These are phyloP conservation scores for Colletotrichum sp. DNA, from an alignment of 2,329 filamentous ascomycete species.

Conservation along the genomic window DNA sequence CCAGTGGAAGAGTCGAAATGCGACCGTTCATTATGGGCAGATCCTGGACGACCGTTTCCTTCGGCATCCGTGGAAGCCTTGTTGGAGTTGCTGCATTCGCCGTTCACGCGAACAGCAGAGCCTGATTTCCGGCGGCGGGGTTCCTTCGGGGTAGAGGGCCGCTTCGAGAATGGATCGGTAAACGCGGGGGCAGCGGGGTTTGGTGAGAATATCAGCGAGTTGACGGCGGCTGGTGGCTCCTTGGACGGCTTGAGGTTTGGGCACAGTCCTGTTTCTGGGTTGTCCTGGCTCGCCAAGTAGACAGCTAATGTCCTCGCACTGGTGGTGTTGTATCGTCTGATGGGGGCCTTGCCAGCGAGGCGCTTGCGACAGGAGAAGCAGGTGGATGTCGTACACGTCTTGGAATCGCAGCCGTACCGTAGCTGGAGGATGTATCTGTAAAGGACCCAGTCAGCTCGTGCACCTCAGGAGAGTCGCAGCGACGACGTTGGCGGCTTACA, in stretches of 20 bases:
- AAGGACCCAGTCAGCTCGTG: slow-evolving; percentile 21
- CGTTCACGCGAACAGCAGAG: not conserved
- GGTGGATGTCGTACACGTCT: slow-evolving; percentile 73
- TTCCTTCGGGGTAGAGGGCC: slow-evolving; percentile 3
- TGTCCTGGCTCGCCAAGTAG: slow-evolving; percentile 80
- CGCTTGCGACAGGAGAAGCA: slow-evolving; percentile 81
- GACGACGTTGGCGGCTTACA: slow-evolving; percentile 45
- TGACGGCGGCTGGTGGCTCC: slow-evolving; percentile 48
- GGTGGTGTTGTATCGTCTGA: slow-evolving; percentile 79
- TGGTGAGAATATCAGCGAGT: slow-evolving; percentile 50
- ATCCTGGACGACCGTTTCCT: not conserved
- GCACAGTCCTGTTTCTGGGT: slow-evolving; percentile 75
- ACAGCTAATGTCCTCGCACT: slow-evolving; percentile 83
- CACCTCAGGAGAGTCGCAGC: not conserved
- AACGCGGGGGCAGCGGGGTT: slow-evolving; percentile 30
- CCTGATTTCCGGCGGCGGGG: not conserved
- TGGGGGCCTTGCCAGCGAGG: slow-evolving; percentile 68
- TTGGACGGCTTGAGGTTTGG: slow-evolving; percentile 49
- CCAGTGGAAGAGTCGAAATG: slow-evolving; percentile 21
- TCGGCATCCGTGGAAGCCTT: not conserved
- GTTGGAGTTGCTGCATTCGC: not conserved
- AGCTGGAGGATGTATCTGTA: slow-evolving; percentile 79
- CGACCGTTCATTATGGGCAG: slow-evolving; percentile 1
- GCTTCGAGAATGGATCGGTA: slow-evolving; percentile 15
- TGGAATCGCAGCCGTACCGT: slow-evolving; percentile 77